Evolutionary conservation across 257 asterid genomes (phyloP), one percentile per base, ranked within the genome.

Genomic region (Mitragyna speciosa): DNA sequence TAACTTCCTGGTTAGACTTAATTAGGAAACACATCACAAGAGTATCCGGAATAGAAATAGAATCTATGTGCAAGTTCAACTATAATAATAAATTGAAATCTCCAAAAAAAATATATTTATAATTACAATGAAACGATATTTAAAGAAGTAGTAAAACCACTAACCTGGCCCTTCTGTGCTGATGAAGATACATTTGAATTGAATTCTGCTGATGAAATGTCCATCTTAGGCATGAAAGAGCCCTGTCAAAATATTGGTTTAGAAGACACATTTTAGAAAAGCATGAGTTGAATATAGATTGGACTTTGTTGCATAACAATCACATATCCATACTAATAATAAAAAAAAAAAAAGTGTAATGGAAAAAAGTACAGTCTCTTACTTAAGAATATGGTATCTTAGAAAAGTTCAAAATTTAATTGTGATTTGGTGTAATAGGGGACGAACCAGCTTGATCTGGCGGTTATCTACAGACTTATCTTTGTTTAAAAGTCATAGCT

Each of bases 141-240:
- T 16, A 19, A 17, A 28, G 6, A 22, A 47, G 1, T 7, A 39
- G n/a, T n/a, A n/a, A n/a, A 26, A 68, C 17, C 31, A 43, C 52
- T 84, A 15, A 90, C 96, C 88, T 82, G 86, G n/a, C 83, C 84
- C 54, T 75, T 81, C 85, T 80, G 83, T 77, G 89, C 83, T 45
- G 89, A 84, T 17, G 93, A 91, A 79, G 92, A 81, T 76, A 89
- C 79, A 77, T 85, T 86, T 77, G 91, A 89, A 75, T 87, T 90
- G 43, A 88, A 79, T 80, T 87, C 93, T 47, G 90, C 80, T 12
- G 93, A 85, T 75, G 91, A 84, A 78, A 84, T 86, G 75, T 84
- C 90, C 68, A 59, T 81, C 76, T 86, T 86, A 45, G 84, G 76
- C 76, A 33, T 45, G 73, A 12, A 26, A 31, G 78, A 20, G 26